These are phyloP conservation scores for Pythium vanterpoolii DNA, from an alignment of 352 stramenopile genomes.

Conservation along the genomic window DNA sequence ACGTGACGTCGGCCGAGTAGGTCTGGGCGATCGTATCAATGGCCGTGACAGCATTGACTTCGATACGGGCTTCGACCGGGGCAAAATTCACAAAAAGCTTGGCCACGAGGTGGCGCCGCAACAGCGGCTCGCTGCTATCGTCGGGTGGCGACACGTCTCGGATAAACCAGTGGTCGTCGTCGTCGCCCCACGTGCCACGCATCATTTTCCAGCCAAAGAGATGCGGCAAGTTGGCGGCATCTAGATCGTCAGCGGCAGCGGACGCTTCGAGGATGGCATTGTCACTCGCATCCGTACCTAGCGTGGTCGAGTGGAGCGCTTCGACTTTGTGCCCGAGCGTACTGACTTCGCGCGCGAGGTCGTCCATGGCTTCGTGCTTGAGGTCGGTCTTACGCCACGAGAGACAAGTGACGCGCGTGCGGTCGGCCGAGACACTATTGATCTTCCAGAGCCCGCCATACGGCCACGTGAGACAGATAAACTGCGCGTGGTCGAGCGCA, in stretches of 20 bases:
- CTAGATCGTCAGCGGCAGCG: not conserved
- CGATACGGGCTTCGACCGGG: conserved; percentile 22
- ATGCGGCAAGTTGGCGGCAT: conserved; percentile 14
- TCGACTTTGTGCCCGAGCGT: conserved; percentile 34
- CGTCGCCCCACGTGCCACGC: conserved; percentile 34
- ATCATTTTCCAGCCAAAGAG: conserved; percentile 65
- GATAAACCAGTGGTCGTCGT: conserved; percentile 50
- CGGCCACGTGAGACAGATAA: conserved; percentile 44
- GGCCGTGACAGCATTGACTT: conserved; percentile 25
- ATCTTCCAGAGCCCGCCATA: conserved; percentile 58
- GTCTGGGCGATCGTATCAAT: conserved; percentile 31
- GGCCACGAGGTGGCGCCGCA: not conserved
- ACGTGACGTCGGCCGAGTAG: conserved; percentile 32
- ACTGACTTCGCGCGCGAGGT: conserved; percentile 24
- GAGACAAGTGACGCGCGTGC: conserved; percentile 31
- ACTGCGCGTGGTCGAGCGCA: conserved; percentile 34
- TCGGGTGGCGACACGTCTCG: conserved; percentile 21
- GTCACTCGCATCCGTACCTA: not conserved
- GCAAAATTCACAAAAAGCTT: conserved; percentile 25
- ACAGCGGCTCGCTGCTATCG: not conserved
- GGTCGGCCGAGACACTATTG: conserved; percentile 27
- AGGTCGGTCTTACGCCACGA: conserved; percentile 47
- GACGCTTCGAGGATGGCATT: not conserved
- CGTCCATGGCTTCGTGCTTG: conserved; percentile 18
- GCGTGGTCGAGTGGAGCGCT: too few species aligned